Conservation (phyloP, 306 rosid species). For the Aeschynomene evenia region DNA sequence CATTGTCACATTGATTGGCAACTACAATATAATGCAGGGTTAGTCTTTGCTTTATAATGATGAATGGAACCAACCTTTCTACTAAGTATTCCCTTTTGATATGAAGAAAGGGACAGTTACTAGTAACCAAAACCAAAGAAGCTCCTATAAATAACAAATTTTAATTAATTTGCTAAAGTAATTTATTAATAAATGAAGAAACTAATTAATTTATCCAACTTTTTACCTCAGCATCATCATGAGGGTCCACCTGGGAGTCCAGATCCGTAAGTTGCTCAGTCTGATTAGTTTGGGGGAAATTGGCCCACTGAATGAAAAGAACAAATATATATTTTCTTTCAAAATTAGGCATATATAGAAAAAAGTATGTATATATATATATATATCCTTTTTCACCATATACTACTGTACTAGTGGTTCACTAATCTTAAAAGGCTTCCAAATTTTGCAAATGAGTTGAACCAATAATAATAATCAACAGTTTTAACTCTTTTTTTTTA, state of each 20-base stretch:
- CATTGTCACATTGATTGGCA: slow-evolving; percentile 17
- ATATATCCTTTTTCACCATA: not conserved
- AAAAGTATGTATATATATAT: too few species aligned
- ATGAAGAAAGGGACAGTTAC: slow-evolving; percentile 26
- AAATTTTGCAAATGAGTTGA: slow-evolving; percentile 8
- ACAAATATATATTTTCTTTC: slow-evolving; percentile 17
- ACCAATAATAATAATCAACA: not conserved
- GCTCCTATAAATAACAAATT: slow-evolving; percentile 5
- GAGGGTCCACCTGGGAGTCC: slow-evolving; percentile 42
- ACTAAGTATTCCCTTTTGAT: slow-evolving; percentile 25
- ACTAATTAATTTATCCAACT: not conserved
- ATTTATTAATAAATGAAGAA: slow-evolving; percentile 7
- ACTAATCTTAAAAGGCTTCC: not conserved
- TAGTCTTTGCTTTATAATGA: slow-evolving; percentile 34
- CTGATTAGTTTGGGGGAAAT: slow-evolving; percentile 62
- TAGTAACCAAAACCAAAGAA: slow-evolving; percentile 11
- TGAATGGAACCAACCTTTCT: slow-evolving; percentile 34
- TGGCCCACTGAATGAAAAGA: slow-evolving; percentile 80
- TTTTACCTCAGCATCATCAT: slow-evolving; percentile 43
- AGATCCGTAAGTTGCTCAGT: slow-evolving; percentile 43
- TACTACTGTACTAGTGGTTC: not conserved
- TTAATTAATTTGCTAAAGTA: slow-evolving; percentile 14
- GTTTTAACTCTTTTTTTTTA: too few species aligned
- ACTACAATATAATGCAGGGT: slow-evolving; percentile 3
- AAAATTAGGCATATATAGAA: not conserved